Evolutionary conservation across 2,329 filamentous ascomycete genomes (phyloP), one percentile per base, ranked within the genome.

Genomic region (Fusarium kyushuense): DNA sequence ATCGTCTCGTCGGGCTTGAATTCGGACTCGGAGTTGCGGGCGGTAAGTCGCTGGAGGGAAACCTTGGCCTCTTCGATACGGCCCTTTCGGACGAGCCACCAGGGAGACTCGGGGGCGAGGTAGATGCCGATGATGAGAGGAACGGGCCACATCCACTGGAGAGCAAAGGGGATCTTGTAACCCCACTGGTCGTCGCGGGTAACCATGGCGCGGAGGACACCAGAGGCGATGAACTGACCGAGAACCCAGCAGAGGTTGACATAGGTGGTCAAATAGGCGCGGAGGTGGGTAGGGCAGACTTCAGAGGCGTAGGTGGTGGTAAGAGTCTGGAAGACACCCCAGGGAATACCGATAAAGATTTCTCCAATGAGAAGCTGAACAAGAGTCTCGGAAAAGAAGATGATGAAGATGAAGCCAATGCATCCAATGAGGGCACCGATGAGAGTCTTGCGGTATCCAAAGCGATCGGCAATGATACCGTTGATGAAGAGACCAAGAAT

Each of bases 161-260:
- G 65, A 1, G 79, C 83, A 58, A 83, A 86, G 2, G 83, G 83
- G 7, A 85, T 84, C 36, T 79, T 78, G 72, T 82, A 85, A 0
- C 79, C 79, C 80, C 79, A 83, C 58, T 84, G 58, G 13, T 80
- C 78, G 2, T 70, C 67, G 16, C 77, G 76, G 3, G 75, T 45
- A 2, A 83, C 47, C 58, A 84, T 76, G 29, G 70, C 80, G 13
- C 80, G 77, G 5, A 84, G 76, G 8, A 84, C 79, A 1, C 79
- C 82, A 1, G 81, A 79, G 1, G 79, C 78, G 21, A 84, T 77
- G 33, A 86, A 75, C 58, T 85, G 83, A 2, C 84, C 84, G 6
- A 84, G 77, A 7, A 82, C 80, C 80, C 83, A 85, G 73, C 83
- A 85, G 45, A 85, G 76, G 64, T 85, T 85, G 62, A 82, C 78